Percentiles rank a stretch among this genome's conserved stretches.
Evolutionary conservation across 1,284 basidiomycete species (phyloP).

Genomic region (Meira nashicola): DNA sequence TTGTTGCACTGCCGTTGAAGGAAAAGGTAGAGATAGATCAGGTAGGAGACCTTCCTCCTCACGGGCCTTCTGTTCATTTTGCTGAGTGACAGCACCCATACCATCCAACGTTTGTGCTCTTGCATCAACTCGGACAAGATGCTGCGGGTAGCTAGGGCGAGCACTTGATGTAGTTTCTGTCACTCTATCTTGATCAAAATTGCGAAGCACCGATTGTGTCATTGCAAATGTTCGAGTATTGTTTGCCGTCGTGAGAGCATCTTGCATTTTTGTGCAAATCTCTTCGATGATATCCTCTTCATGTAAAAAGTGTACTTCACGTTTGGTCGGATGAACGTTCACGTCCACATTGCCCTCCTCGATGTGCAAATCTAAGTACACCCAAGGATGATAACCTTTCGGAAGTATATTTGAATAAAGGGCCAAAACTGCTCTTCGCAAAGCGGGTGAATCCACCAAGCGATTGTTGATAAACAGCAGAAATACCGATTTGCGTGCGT

Average conservation of each 20-base stretch:
- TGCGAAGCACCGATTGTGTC: conserved; percentile 17
- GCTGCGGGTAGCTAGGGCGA: conserved; percentile 61
- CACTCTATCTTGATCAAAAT: neutral
- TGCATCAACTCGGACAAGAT: conserved; percentile 86
- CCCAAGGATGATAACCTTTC: conserved; percentile 82
- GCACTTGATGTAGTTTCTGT: neutral
- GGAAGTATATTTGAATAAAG: conserved; percentile 82
- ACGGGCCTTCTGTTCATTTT: neutral
- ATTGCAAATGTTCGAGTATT: conserved; percentile 42
- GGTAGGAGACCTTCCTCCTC: neutral
- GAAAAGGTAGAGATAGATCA: conserved; percentile 33
- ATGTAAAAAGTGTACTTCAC: conserved; percentile 89
- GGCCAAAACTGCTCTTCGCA: conserved; percentile 81
- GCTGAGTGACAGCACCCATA: conserved; percentile 50
- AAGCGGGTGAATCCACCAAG: conserved; percentile 79
- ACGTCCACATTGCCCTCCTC: conserved; percentile 87
- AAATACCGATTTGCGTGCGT: conserved; percentile 76
- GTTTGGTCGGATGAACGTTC: conserved; percentile 97
- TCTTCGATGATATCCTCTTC: conserved; percentile 81
- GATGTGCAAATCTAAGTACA: conserved; percentile 82
- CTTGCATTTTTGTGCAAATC: conserved; percentile 58
- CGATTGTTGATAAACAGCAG: conserved; percentile 97
- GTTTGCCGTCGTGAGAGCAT: conserved; percentile 32
- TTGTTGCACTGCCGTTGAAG: neutral
- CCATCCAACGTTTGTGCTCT: conserved; percentile 85